These are phyloP conservation scores for Sclerotinia trifoliorum DNA, from an alignment of 2,329 filamentous ascomycete genomes.

Conservation along the genomic window DNA sequence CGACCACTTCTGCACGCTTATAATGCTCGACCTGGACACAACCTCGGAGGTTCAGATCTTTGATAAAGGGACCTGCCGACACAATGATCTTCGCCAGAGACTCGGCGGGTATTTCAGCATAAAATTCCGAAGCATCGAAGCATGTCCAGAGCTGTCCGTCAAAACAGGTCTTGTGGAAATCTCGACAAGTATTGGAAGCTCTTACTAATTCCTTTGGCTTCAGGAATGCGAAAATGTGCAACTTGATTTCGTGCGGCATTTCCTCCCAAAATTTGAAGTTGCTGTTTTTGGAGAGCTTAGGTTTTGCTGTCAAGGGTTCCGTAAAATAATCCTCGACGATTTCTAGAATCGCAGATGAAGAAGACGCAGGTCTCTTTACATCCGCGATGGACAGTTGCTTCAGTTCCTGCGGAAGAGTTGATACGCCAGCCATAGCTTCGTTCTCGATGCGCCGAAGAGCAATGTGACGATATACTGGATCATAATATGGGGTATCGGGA, in stretches of 20 bases:
- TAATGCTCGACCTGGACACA: slow-evolving; percentile 86
- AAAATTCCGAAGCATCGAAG: slow-evolving; percentile 83
- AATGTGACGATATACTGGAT: slow-evolving; percentile 29
- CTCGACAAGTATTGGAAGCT: slow-evolving; percentile 72
- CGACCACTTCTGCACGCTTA: slow-evolving; percentile 72
- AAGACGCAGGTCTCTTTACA: slow-evolving; percentile 25
- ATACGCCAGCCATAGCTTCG: slow-evolving; percentile 27
- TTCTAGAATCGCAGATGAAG: slow-evolving; percentile 33
- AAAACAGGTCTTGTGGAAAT: slow-evolving; percentile 81
- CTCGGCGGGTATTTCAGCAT: slow-evolving; percentile 79
- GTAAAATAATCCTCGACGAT: slow-evolving; percentile 40
- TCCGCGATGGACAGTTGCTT: slow-evolving; percentile 30
- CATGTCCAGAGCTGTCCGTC: slow-evolving; percentile 92
- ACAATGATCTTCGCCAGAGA: slow-evolving; percentile 83
- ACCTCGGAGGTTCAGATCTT: slow-evolving; percentile 84
- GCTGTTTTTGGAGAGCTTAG: slow-evolving; percentile 37
- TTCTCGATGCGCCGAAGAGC: slow-evolving; percentile 30
- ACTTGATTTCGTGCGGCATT: slow-evolving; percentile 78
- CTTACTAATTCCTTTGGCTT: slow-evolving; percentile 78
- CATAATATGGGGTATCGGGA: slow-evolving; percentile 33
- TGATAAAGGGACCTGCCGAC: slow-evolving; percentile 83
- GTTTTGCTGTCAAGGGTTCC: slow-evolving; percentile 23
- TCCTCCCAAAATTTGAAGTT: slow-evolving; percentile 71
- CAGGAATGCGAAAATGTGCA: slow-evolving; percentile 74
- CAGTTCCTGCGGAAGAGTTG: slow-evolving; percentile 29